Base-by-base conservation (phyloP, 306 rosid genomes). In the Leucaena leucocephala region DNA sequence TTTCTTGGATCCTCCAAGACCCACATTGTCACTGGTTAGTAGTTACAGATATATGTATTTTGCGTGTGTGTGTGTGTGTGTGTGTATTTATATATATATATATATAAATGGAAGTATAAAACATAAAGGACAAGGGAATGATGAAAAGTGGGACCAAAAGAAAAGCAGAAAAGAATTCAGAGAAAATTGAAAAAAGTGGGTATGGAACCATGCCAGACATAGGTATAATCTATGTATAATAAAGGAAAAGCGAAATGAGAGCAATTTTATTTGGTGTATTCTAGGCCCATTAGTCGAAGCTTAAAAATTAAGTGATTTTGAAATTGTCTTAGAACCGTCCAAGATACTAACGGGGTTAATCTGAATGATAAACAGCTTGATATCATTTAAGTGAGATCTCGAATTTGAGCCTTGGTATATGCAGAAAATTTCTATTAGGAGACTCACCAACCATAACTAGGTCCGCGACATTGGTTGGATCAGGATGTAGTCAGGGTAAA, bases 81-180 rank as follows among this genome's bases (percentile, higher is more conserved):
- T 2, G 72, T 54, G n/a, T 54, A n/a, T 54, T 2, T 54, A 54
- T 54, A 54, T 54, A 17, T 52, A 50, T 50, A 50, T 50, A 77
- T 52, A 52, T 52, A 52, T 52, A 2, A 1, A 55, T 58, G 42
- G 2, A 68, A 50, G 21, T 50, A 85, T 55, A 80, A 74, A 86
- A 85, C 88, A 87, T 87, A 90, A 95, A 91, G 95, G 81, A 79
- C 85, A 89, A 88, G 87, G 89, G 98, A 92, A 95, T 95, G 98
- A 95, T 95, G 98, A 90, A 95, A 95, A 92, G 98, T 85, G 77
- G 87, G 74, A 78, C 86, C 68, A 75, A 89, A 89, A 90, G 83
- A 81, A 92, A 88, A 88, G 81, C 73, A 46, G 46, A 83, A 89
- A 83, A 84, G 82, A 85, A 91, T 84, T 84, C 87, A 79, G 71